Conservation (phyloP, 176 grass and related monocot genomes). For the Ensete ventricosum region DNA sequence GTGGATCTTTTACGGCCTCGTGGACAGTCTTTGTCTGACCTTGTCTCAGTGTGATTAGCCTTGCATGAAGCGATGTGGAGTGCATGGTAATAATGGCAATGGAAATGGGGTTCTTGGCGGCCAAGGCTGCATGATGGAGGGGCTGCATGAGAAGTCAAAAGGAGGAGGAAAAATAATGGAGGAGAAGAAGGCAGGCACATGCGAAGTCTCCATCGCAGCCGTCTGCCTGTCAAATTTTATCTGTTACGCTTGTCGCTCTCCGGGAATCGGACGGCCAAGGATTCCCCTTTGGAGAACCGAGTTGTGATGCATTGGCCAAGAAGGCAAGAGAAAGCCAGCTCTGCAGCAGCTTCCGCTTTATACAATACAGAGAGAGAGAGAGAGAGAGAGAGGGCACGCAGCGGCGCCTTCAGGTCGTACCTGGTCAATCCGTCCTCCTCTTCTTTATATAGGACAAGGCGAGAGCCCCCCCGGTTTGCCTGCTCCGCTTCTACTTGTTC, state of each 20-base stretch:
- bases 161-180: too few species aligned
- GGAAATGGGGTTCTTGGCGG: too few species aligned
- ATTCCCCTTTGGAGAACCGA: background rate
- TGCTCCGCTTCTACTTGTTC: background rate
- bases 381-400: background rate
- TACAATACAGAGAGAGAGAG: too few species aligned
- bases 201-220: background rate
- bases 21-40: too few species aligned
- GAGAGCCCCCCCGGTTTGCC: background rate
- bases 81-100: too few species aligned
- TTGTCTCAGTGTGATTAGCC: too few species aligned
- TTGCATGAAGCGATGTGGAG: too few species aligned
- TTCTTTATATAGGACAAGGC: background rate
- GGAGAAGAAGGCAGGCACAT: too few species aligned
- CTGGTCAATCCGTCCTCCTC: background rate
- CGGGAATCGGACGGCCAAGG: constrained; percentile 9
- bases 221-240: background rate
- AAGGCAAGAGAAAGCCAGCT: constrained; percentile 5
- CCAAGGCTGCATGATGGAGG: too few species aligned
- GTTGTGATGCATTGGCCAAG: background rate
- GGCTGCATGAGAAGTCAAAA: too few species aligned
- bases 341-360: background rate
- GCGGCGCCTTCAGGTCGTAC: constrained; percentile 23
- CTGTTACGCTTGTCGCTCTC: background rate
- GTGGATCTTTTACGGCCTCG: too few species aligned